Conservation (phyloP, 1,139 yeast genomes). For the Pichia inconspicua region DNA sequence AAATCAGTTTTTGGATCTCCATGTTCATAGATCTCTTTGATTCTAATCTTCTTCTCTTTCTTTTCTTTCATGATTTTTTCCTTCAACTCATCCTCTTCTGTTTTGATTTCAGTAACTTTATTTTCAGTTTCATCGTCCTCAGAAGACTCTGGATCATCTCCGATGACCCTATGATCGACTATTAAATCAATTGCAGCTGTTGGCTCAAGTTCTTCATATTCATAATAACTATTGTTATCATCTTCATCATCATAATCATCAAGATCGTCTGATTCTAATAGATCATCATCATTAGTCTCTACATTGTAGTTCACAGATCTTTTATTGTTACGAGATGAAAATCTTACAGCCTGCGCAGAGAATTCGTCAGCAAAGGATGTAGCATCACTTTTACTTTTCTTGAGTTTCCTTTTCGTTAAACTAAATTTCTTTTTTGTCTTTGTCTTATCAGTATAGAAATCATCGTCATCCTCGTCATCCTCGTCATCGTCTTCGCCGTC, state of each 20-base stretch:
- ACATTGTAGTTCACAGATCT: conserved; percentile 68
- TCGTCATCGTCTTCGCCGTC: conserved; percentile 20
- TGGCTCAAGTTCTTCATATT: conserved; percentile 18
- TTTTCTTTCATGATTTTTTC: conserved; percentile 8
- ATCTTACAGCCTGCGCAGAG: conserved; percentile 36
- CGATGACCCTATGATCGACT: conserved; percentile 43
- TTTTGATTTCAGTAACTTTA: not conserved
- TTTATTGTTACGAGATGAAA: conserved; percentile 62
- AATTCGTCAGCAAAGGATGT: conserved; percentile 4
- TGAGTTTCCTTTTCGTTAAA: conserved; percentile 9
- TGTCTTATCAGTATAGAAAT: conserved; percentile 16
- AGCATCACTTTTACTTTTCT: conserved; percentile 9
- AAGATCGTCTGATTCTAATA: conserved; percentile 45
- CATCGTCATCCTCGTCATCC: conserved; percentile 29
- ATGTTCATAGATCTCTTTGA: conserved; percentile 19
- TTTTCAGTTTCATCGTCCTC: conserved; percentile 20
- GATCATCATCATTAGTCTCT: conserved; percentile 52
- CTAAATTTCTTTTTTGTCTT: conserved; percentile 5
- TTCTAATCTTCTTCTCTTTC: conserved; percentile 16
- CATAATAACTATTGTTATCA: conserved; percentile 32
- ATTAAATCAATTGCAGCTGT: conserved; percentile 42
- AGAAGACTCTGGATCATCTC: conserved; percentile 26
- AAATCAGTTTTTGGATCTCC: conserved; percentile 53
- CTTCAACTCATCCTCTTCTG: conserved; percentile 1
- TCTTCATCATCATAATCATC: conserved; percentile 31